Evolutionary conservation across 208 protist species (phyloP), one percentile per base, ranked within the genome.

Genomic region (Leishmania martiniquensis): DNA sequence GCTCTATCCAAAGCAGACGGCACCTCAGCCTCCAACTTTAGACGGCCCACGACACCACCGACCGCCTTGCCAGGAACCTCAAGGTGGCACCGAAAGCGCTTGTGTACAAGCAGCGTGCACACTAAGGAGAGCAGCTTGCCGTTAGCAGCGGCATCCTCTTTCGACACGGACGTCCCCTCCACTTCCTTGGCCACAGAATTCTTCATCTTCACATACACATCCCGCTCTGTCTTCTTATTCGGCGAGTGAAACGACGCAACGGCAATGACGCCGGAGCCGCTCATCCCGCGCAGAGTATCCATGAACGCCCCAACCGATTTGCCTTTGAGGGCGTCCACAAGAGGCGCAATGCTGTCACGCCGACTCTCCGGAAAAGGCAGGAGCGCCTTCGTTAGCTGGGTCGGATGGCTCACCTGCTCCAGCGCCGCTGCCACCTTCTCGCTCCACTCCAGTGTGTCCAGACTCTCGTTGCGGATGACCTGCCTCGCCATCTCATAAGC

Each of bases 141-240:
- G 62, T 82, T 92, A 1, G 75, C 83, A 7, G 76, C 77, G 9
- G 84, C 81, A 75, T 89, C 86, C 2, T 71, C 57, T 4, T 57
- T 54, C 42, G 93, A 94, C 22, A 66, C 75, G n/a, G 76, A 34
- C 32, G 62, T 22, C 13, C 20, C 55, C 34, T 34, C 55, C 29
- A 91, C 85, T 37, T 84, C 82, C 39, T 66, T 75, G 15, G 51
- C 37, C 3, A 88, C 55, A 2, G 42, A 59, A 49, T 81, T 78
- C 72, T 75, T 87, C 69, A 92, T 72, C 49, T 75, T 82, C 3
- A 81, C 72, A 75, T 89, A 87, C 15, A 75, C 70, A 29, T 93
- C 90, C 17, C 92, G 87, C 81, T 96, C 92, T 1, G 78, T 29
- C 76, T 92, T 93, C 72, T 96, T 96, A 76, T 87, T 94, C 17